Evolutionary conservation across 331 rosid genomes (phyloP), one percentile per base, ranked within the genome.

Genomic region (Rosa hybrid): DNA sequence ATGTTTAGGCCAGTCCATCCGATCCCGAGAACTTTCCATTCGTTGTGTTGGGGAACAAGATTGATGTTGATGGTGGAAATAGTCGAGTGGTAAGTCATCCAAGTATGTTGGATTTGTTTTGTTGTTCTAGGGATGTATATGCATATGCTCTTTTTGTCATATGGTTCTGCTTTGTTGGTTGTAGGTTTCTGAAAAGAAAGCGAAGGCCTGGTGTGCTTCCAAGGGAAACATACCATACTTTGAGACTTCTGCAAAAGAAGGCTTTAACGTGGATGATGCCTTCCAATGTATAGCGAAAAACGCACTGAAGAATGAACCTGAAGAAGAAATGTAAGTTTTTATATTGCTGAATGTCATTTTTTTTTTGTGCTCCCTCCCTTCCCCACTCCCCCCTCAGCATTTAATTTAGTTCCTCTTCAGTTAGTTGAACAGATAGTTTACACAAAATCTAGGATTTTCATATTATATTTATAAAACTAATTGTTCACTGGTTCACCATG

Each of bases 161-260:
- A 42, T 23, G 64, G 16, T 74, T 46, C 41, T 48, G 38, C 27
- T 78, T 53, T 23, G 20, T 51, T 82, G 85, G 73, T 76, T 79
- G 65, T 80, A 94, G 98, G 86, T 94, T 79, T 94, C 97, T 78
- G 97, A 91, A 92, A 94, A 94, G 97, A 94, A 94, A 88, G 98
- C 94, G 21, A 92, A 86, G 89, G 97, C 97, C 54, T 94, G 98
- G 98, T 92, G 98, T 87, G 98, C 97, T 85, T 92, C 98, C 49
- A 94, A 94, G 89, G 98, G 98, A 84, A 92, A 94, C 81, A 94
- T 94, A 50, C 98, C 97, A 9, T 92, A 94, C 87, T 94, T 94
- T 56, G 98, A 94, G 90, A 94, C 98, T 42, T 94, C 98, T 76
- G 98, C 98, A 30, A 94, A 94, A 85, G 97, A 94, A 88, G 98